Percentiles rank a stretch among this genome's conserved stretches.
phyloP scores from a whole-genome alignment of 441 rosid genomes.

The Populus hybrid region DNA sequence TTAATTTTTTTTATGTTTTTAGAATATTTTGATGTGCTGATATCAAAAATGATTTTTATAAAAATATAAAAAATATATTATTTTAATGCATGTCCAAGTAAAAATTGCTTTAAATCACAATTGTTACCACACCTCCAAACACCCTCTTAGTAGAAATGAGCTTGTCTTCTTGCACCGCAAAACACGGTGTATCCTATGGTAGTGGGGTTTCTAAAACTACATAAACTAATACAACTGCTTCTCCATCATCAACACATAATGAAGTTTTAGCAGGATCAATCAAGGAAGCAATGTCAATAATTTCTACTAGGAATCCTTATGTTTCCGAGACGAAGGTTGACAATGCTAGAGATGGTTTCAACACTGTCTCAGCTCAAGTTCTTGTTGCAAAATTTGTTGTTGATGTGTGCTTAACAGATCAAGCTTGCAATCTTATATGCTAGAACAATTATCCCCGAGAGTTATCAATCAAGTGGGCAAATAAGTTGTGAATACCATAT shows the following conservation, averaged over 20 bases:
- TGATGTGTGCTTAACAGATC: too few relatives aligned
- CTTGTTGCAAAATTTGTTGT: constrained; percentile 24
- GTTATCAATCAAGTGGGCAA: too few relatives aligned
- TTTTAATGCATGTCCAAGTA: too few relatives aligned
- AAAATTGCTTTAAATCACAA: too few relatives aligned
- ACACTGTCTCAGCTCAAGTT: constrained; percentile 33
- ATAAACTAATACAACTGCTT: constrained; percentile 29
- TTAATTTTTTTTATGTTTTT: too few relatives aligned
- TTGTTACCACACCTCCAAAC: too few relatives aligned
- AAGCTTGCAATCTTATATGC: too few relatives aligned
- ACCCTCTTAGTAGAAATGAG: not conserved
- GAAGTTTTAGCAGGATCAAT: constrained; percentile 24
- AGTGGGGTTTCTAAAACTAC: constrained; percentile 29
- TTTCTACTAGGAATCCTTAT: constrained; percentile 27
- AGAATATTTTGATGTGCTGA: too few relatives aligned
- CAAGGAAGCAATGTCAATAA: constrained; percentile 22
- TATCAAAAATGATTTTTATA: too few relatives aligned
- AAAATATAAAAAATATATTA: too few relatives aligned
- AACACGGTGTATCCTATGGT: constrained; percentile 27
- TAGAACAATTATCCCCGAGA: too few relatives aligned
- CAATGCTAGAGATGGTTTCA: constrained; percentile 27
- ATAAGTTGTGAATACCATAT: too few relatives aligned
- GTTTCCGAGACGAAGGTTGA: constrained; percentile 31
- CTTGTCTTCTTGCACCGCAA: constrained; percentile 23
- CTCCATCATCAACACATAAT: constrained; percentile 23